These are phyloP conservation scores for Paecilomyces niveus DNA, from an alignment of 2,329 filamentous ascomycete genomes.

Conservation along the genomic window DNA sequence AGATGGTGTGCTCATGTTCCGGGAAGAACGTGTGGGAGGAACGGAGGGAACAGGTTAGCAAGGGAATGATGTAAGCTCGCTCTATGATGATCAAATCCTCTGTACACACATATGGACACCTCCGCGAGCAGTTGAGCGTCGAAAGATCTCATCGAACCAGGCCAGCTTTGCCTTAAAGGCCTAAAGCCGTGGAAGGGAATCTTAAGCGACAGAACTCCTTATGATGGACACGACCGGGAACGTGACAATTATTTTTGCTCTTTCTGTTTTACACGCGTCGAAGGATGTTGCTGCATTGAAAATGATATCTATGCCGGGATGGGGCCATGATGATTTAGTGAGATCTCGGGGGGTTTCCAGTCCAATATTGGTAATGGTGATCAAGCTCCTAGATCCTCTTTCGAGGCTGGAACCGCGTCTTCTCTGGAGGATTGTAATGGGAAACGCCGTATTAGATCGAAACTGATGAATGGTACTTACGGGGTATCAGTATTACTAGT, in stretches of 20 bases:
- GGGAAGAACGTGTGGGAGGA: slow-evolving; percentile 99
- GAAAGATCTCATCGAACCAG: neutral
- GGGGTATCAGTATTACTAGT: neutral
- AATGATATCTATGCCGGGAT: neutral
- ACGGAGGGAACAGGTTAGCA: slow-evolving; percentile 76
- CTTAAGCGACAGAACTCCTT: neutral
- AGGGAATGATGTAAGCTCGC: slow-evolving; percentile 68
- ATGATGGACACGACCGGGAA: neutral
- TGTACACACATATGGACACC: neutral
- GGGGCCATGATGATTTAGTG: neutral
- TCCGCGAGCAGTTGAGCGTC: neutral
- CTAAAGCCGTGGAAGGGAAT: neutral
- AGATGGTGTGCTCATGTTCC: slow-evolving; percentile 95
- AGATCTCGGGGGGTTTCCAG: neutral
- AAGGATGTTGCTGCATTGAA: neutral
- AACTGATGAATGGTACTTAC: neutral
- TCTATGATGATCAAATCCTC: neutral
- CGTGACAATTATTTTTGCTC: neutral
- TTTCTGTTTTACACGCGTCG: neutral
- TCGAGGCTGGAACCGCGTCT: neutral
- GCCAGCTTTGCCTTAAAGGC: neutral
- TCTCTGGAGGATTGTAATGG: neutral
- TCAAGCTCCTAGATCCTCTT: neutral
- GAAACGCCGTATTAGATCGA: neutral
- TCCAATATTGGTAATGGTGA: neutral